These are phyloP conservation scores for Verticillium klebahnii DNA, from an alignment of 2,329 filamentous ascomycete species.

Conservation along the genomic window DNA sequence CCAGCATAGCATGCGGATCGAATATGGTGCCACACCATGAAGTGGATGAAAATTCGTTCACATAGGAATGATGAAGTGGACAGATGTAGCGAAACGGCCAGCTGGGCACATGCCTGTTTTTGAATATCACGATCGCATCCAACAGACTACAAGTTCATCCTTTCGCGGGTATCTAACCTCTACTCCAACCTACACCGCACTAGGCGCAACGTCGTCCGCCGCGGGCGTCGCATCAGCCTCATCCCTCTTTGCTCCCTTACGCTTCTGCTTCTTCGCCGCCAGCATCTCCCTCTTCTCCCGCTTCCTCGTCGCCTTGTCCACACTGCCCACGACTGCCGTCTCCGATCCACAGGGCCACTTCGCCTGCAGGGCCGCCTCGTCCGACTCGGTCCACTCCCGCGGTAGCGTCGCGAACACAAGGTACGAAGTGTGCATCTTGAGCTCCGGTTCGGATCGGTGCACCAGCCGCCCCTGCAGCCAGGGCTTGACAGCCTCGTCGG, in stretches of 20 bases:
- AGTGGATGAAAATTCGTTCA: no score
- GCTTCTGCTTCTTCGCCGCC: conserved; percentile 40
- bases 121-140: no score
- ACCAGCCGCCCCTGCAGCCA: conserved; percentile 75
- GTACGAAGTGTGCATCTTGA: conserved; percentile 97
- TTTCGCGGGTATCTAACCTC: neutral
- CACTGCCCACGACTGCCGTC: conserved; percentile 44
- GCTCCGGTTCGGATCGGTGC: conserved; percentile 77
- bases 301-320: conserved; percentile 51
- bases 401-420: conserved; percentile 88
- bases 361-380: conserved; percentile 64
- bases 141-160: neutral
- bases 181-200: neutral
- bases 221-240: neutral
- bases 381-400: conserved; percentile 76
- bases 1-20: neutral
- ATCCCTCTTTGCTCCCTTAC: conserved; percentile 13
- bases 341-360: conserved; percentile 60
- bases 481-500: conserved; percentile 38
- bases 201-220: neutral
- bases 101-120: no score
- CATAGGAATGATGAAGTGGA: no score
- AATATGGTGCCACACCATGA: no score
- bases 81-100: no score
- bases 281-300: conserved; percentile 51